phyloP scores from a whole-genome alignment of 2,329 filamentous ascomycete species.

The Coleophoma eucalyptorum region DNA sequence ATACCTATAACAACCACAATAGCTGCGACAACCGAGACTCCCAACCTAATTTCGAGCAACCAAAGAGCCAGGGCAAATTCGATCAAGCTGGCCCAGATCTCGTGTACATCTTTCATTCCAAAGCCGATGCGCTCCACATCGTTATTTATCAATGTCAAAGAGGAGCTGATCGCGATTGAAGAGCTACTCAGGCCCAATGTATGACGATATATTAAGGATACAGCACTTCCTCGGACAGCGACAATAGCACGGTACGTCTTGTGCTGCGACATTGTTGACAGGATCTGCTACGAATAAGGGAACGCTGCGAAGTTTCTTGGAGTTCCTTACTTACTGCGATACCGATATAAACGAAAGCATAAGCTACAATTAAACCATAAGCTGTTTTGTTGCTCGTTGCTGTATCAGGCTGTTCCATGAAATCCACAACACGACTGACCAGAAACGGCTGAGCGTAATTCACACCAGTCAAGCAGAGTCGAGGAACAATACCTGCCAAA shows the following conservation, averaged over 20 bases:
- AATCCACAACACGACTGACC: constrained; percentile 30
- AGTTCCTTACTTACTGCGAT: constrained; percentile 31
- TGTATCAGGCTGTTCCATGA: constrained; percentile 22
- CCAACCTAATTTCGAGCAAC: constrained; percentile 20
- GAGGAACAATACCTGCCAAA: constrained; percentile 1
- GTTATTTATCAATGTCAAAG: constrained; percentile 17
- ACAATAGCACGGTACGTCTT: not conserved
- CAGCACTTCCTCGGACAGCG: constrained; percentile 2
- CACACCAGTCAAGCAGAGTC: constrained; percentile 5
- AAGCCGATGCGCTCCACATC: constrained; percentile 20
- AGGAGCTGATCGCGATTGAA: constrained; percentile 1
- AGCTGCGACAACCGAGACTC: constrained; percentile 1
- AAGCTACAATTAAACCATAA: constrained; percentile 37
- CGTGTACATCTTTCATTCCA: constrained; percentile 22
- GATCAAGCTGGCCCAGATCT: constrained; percentile 32
- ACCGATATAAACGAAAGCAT: constrained; percentile 36
- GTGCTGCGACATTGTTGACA: not conserved
- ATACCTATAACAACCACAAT: constrained; percentile 1
- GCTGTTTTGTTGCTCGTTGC: constrained; percentile 23
- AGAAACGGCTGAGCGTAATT: constrained; percentile 36
- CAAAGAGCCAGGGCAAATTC: constrained; percentile 30
- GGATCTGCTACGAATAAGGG: not conserved
- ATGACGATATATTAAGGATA: constrained; percentile 7
- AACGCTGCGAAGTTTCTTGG: not conserved
- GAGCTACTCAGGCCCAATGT: constrained; percentile 2